Evolutionary conservation across 495 filamentous ascomycete genomes (phyloP), one percentile per base, ranked within the genome.

Genomic region (Penicillium coprophilum): DNA sequence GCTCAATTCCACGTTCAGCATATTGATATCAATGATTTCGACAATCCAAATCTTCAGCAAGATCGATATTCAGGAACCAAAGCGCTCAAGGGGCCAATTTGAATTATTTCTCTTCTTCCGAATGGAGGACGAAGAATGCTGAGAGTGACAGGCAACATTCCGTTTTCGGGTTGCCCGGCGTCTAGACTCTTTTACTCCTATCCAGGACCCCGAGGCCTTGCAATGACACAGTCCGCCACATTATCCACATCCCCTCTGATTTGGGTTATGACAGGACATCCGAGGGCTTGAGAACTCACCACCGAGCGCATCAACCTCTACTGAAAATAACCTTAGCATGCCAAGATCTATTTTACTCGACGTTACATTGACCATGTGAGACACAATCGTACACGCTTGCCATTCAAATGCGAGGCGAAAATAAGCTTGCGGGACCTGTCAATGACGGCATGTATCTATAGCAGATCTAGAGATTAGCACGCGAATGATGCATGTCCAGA

Each of bases 381-480:
- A 52, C 47, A 47, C 55, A 56, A 52, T 63, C 59, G 30, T 23
- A 21, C 38, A 36, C 32, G 28, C 30, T 15, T 9, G 19, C 41
- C 20, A 6, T 30, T n/a, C 34, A 36, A 54, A 38, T 34, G 57
- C 52, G 54, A 58, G 47, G 58, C 43, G 19, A 55, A 28, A 50
- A 32, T 32, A 41, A 47, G 19, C 36, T 32, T 57, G 51, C 43
- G 31, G 39, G 47, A 31, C 48, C 34, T 28, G 56, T 68, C 57
- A 41, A 70, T 70, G 67, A 68, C 67, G 62, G 65, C 65, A 68
- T 70, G 43, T 50, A 61, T 34, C 38, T 36, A 36, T 28, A 28
- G 43, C 40, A 50, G 41, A 15, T 23, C 23, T 20, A n/a, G 44
- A 40, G 49, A 20, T 28, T n/a, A 57, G 60, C 58, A 66, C 60